Evolutionary conservation across 257 asterid genomes (phyloP).

Genomic region (Nicotiana paniculata): DNA sequence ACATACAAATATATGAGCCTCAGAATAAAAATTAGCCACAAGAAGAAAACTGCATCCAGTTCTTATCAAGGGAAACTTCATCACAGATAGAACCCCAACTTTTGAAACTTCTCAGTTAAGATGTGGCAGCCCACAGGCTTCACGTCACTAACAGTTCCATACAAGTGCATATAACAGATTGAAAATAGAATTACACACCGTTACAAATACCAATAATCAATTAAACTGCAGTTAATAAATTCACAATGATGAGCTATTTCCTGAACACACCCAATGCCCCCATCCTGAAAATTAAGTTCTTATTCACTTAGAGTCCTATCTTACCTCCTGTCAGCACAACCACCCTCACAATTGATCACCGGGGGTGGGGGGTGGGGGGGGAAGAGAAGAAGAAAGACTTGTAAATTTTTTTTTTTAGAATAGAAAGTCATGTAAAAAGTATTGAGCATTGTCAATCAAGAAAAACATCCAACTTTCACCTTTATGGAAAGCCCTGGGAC

Average conservation of each 20-base stretch:
- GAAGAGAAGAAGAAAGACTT: background rate
- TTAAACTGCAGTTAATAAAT: background rate
- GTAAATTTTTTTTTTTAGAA: background rate
- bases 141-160: background rate
- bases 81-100: background rate
- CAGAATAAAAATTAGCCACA: too few relatives aligned
- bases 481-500: slow-evolving; percentile 98
- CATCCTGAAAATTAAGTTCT: background rate
- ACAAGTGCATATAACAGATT: background rate
- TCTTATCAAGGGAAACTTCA: background rate
- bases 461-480: slow-evolving; percentile 40
- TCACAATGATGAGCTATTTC: background rate
- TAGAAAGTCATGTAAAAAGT: background rate
- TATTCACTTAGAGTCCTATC: background rate
- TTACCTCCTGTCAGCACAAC: background rate
- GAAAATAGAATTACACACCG: background rate
- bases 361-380: too few relatives aligned
- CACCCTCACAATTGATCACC: background rate
- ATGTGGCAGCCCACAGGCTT: background rate
- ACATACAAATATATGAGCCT: too few relatives aligned
- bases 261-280: background rate
- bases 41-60: background rate
- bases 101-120: background rate
- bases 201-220: background rate
- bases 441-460: background rate